Evolutionary conservation across 192 early-diverging fungal genomes (phyloP).

Genomic region (Podila epigama): DNA sequence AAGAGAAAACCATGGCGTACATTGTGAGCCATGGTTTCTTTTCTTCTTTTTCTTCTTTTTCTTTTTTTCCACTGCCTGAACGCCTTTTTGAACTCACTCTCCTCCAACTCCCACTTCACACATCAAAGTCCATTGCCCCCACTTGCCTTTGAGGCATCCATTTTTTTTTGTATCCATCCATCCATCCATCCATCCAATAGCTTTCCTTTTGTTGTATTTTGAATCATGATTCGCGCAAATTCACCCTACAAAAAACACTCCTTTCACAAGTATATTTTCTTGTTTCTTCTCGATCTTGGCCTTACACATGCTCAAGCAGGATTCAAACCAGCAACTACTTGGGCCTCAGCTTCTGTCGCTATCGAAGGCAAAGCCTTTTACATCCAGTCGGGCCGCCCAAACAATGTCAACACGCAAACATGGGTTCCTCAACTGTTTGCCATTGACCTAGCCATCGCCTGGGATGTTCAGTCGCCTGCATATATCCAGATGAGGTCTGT

Average conservation of each 20-base stretch:
- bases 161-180: too few species aligned
- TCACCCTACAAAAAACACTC: not conserved
- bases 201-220: not conserved
- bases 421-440: not conserved
- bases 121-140: too few species aligned
- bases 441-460: not conserved
- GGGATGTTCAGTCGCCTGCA: not conserved
- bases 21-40: too few species aligned
- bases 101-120: not conserved
- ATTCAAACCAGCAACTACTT: not conserved
- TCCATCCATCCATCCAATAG: not conserved
- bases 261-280: not conserved
- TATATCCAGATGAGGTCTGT: too few species aligned
- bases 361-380: not conserved
- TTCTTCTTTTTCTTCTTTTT: not conserved
- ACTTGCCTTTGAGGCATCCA: too few species aligned
- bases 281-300: not conserved
- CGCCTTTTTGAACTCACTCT: not conserved
- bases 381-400: not conserved
- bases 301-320: not conserved
- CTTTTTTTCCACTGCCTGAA: not conserved
- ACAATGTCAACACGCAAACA: not conserved
- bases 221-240: not conserved
- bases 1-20: too few species aligned
- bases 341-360: not conserved